Evolutionary conservation across 495 filamentous ascomycete species (phyloP).

Genomic region (Hypoxylon cercidicola): DNA sequence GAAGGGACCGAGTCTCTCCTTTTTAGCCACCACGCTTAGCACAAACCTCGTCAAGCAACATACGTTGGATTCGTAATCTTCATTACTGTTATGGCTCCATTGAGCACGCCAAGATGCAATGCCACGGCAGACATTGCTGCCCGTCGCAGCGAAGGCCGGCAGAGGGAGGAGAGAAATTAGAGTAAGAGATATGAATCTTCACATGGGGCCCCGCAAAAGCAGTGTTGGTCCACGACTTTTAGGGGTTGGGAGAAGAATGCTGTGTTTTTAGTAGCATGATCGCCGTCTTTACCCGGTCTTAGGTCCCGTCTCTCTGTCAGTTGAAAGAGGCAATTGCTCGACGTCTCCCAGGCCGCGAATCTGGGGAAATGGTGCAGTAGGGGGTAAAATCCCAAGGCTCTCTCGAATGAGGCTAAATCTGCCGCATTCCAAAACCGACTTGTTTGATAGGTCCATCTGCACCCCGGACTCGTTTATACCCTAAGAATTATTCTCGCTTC

Average conservation of each 20-base stretch:
- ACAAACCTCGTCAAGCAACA: conserved; percentile 12
- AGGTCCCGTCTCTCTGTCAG: conserved; percentile 27
- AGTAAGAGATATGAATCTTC: conserved; percentile 8
- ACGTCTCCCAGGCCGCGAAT: conserved; percentile 9
- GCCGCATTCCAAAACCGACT: conserved; percentile 35
- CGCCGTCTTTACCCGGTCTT: conserved; percentile 39
- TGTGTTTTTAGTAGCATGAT: conserved; percentile 8
- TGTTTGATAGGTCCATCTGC: conserved; percentile 29
- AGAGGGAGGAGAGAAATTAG: conserved; percentile 11
- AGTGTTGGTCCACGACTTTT: conserved; percentile 3
- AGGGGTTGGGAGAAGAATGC: conserved; percentile 15
- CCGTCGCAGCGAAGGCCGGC: conserved; percentile 28
- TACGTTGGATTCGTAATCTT: conserved; percentile 24
- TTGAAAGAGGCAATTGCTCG: conserved; percentile 31
- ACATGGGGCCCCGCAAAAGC: conserved; percentile 27
- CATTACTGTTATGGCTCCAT: conserved; percentile 28
- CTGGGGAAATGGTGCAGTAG: background rate
- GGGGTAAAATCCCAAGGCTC: background rate
- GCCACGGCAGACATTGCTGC: conserved; percentile 32
- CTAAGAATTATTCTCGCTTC: conserved; percentile 30
- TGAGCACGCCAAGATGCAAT: conserved; percentile 38
- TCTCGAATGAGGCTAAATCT: conserved; percentile 46
- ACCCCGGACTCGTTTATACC: conserved; percentile 41
- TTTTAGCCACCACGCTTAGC: conserved; percentile 32
- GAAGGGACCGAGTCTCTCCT: conserved; percentile 20